Conservation (phyloP, 202 grass and related monocot genomes). For the Panicum hallii region DNA sequence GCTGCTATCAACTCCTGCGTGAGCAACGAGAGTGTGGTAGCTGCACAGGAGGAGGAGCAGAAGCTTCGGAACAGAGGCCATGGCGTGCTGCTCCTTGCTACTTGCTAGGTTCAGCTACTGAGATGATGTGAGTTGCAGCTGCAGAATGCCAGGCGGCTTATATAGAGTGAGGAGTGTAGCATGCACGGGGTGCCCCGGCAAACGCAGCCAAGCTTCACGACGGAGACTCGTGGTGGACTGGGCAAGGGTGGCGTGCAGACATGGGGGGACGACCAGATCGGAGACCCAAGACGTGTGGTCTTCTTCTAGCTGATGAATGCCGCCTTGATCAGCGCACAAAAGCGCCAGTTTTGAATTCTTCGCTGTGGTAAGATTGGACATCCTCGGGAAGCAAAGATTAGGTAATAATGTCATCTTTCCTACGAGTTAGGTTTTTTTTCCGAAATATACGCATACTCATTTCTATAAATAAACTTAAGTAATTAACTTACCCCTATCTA, state of each 20-base stretch:
- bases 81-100: background rate
- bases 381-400: background rate
- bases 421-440: background rate
- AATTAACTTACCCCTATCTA: no score
- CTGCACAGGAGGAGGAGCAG: conserved; percentile 31
- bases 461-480: no score
- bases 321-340: conserved; percentile 22
- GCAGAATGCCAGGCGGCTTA: background rate
- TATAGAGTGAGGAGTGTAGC: background rate
- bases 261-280: background rate
- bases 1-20: background rate
- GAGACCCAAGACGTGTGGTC: background rate
- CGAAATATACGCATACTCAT: no score
- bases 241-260: background rate
- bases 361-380: background rate
- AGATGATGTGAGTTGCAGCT: background rate
- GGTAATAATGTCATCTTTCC: background rate
- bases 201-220: background rate
- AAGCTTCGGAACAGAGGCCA: conserved; percentile 28
- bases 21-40: conserved; percentile 13
- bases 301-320: background rate
- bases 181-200: background rate
- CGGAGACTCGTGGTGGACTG: conserved; percentile 1
- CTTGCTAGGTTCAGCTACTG: background rate
- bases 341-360: background rate